These are phyloP conservation scores for Candida buenavistaensis DNA, from an alignment of 1,139 yeast species.

Conservation along the genomic window DNA sequence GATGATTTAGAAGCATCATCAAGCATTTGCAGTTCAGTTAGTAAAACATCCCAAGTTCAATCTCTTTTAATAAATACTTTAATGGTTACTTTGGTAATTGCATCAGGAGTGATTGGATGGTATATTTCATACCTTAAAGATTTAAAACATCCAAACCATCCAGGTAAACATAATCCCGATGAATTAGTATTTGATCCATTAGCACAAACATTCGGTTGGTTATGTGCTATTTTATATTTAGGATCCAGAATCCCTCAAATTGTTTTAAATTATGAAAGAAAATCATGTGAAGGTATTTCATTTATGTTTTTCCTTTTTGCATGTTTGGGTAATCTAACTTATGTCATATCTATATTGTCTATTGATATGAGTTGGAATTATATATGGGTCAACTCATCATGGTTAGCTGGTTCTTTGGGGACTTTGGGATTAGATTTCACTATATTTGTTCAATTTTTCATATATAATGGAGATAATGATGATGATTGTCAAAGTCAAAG, in stretches of 20 bases:
- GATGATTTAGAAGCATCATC: slow-evolving; percentile 10
- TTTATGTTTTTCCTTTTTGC: slow-evolving; percentile 91
- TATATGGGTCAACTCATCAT: slow-evolving; percentile 77
- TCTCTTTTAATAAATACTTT: slow-evolving; percentile 50
- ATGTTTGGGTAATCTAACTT: slow-evolving; percentile 87
- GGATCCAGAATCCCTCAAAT: slow-evolving; percentile 93
- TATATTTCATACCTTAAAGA: slow-evolving; percentile 56
- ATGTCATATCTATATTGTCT: slow-evolving; percentile 78
- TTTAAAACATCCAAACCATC: slow-evolving; percentile 27
- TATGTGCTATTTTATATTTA: slow-evolving; percentile 80
- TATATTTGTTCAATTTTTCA: slow-evolving; percentile 84
- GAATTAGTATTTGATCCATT: slow-evolving; percentile 62
- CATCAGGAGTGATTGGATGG: slow-evolving; percentile 89
- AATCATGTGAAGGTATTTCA: slow-evolving; percentile 91
- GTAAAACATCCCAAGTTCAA: slow-evolving; percentile 18
- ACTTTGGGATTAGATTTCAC: slow-evolving; percentile 81
- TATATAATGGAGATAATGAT: slow-evolving; percentile 53
- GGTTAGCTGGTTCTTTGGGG: slow-evolving; percentile 93
- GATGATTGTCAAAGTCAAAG: slow-evolving; percentile 12
- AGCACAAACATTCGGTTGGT: slow-evolving; percentile 90
- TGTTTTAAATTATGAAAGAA: slow-evolving; percentile 73
- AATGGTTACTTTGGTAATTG: slow-evolving; percentile 67
- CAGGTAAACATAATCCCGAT: slow-evolving; percentile 29
- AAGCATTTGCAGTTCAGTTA: slow-evolving; percentile 5
- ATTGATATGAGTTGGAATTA: slow-evolving; percentile 72